Conservation (phyloP, 257 asterid species). For the Prunella vulgaris region DNA sequence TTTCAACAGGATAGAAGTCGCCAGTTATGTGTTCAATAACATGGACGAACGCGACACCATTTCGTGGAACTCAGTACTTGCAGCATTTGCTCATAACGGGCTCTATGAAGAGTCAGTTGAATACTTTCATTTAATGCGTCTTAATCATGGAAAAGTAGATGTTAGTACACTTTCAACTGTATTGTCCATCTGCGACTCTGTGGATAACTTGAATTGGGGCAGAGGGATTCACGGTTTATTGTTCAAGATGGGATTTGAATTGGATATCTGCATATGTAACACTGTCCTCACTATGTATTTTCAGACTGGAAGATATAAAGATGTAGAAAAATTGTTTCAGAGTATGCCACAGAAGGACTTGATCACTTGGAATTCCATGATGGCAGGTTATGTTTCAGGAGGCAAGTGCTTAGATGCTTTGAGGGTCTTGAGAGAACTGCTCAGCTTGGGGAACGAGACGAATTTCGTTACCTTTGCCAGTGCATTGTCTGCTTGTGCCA, state of each 20-base stretch:
- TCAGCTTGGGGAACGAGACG: slow-evolving; percentile 30
- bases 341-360: slow-evolving; percentile 58
- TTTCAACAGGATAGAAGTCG: slow-evolving; percentile 41
- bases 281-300: slow-evolving; percentile 77
- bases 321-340: slow-evolving; percentile 54
- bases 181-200: slow-evolving; percentile 47
- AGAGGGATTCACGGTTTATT: slow-evolving; percentile 76
- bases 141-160: slow-evolving; percentile 49
- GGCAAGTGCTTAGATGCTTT: slow-evolving; percentile 55
- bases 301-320: slow-evolving; percentile 42
- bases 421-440: slow-evolving; percentile 42
- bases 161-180: slow-evolving; percentile 65
- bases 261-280: slow-evolving; percentile 55
- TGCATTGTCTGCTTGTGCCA: slow-evolving; percentile 64
- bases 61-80: slow-evolving; percentile 85
- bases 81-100: slow-evolving; percentile 51
- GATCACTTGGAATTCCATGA: slow-evolving; percentile 86
- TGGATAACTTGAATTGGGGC: slow-evolving; percentile 56
- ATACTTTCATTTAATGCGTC: slow-evolving; percentile 61
- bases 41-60: slow-evolving; percentile 62
- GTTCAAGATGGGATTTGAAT: slow-evolving; percentile 57
- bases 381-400: slow-evolving; percentile 63
- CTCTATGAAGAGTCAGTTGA: slow-evolving; percentile 44
- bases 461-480: slow-evolving; percentile 73
- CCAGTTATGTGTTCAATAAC: slow-evolving; percentile 45